Evolutionary conservation across 352 stramenopile genomes (phyloP), one percentile per base, ranked within the genome.

Genomic region (Globisporangium canariense): DNA sequence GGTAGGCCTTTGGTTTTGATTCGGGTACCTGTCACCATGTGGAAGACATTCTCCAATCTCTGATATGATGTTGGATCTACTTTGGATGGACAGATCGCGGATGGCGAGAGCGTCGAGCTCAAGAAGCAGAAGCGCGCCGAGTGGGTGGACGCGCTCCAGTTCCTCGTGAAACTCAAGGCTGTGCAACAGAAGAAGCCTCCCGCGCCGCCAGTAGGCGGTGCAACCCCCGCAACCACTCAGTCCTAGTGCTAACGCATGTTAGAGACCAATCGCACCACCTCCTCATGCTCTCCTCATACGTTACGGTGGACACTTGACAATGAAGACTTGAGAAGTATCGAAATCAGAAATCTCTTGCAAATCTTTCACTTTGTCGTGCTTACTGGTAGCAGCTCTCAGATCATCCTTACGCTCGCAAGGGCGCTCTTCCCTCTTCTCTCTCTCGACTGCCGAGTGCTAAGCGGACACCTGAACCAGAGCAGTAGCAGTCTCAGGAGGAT

Each of bases 141-240:
- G 60, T 93, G 84, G 84, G 70, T 73, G 0, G 84, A 91, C n/a
- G 81, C 80, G 18, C 64, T 93, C 22, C 80, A 89, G 68, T 87
- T 89, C 64, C 71, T 93, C 7, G 69, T 90, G 45, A 89, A 88
- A 50, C 70, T 89, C 28, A 90, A 92, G 68, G 58, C 60, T 4
- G 75, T 74, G 47, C 70, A 76, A 54, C 41, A 46, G 18, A 75
- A 75, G 47, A 71, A 74, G 45, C 16, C 45, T 11, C 30, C 45
- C 32, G 46, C 47, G 1, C 52, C 50, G 13, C 41, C 46, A 8
- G 10, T 7, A 4, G 16, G 22, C 9, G 16, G 22, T 4, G 16
- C 16, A 6, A 10, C 43, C 53, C 4, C 4, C 34, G 58, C 57
- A 53, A 7, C 60, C 25, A 8, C 50, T 25, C 47, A 56, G 50